Base-by-base conservation (phyloP, 768 basidiomycete species). In the Boletellus ananiceps region DNA sequence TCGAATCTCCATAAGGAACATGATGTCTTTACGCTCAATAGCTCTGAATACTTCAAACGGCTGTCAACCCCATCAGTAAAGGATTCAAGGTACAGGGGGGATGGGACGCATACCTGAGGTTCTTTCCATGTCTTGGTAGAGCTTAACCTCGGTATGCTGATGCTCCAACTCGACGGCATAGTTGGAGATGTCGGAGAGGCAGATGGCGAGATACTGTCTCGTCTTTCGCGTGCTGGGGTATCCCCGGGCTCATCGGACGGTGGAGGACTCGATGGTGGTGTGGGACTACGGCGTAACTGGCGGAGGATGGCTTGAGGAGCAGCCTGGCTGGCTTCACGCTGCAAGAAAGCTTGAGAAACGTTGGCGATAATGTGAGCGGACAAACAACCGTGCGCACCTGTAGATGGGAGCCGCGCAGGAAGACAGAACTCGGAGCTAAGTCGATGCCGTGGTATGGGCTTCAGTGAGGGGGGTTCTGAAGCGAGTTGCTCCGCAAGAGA, bases 11-110 rank as follows among this genome's bases (percentile, higher is more conserved):
- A 89, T 88, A 8, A 94, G 73, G 62, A 81, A 86, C 65, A 81
- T 77, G 31, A 95, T 72, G 67, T 97, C 88, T 60, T 86, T 87
- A 33, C 75, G 74, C 58, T 98, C 94, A 18, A 97, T 78, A 2
- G 94, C 94, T 44, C 85, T 75, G 60, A 93, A 80, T 0, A 96
- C 72, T 71, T 93, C 76, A 52, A 74, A 83, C 0, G 81, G 75
- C 73, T 83, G 39, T 23, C 18, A 5, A 38, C 12, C 43, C 35
- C 40, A 18, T 50, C 6, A 1, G 50, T 44, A 25, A 41, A 19
- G 27, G 29, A 36, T 33, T 21, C 29, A 2, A 18, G 40, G 15
- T 6, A 11, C 14, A 18, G 5, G 13, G 2, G 27, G 36, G 12
- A 38, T 9, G 16, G 41, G 19, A 33, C 23, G 9, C 69, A 47